These are phyloP conservation scores for Phaeosphaeria sp. DNA, from an alignment of 2,329 filamentous ascomycete species.

Conservation along the genomic window DNA sequence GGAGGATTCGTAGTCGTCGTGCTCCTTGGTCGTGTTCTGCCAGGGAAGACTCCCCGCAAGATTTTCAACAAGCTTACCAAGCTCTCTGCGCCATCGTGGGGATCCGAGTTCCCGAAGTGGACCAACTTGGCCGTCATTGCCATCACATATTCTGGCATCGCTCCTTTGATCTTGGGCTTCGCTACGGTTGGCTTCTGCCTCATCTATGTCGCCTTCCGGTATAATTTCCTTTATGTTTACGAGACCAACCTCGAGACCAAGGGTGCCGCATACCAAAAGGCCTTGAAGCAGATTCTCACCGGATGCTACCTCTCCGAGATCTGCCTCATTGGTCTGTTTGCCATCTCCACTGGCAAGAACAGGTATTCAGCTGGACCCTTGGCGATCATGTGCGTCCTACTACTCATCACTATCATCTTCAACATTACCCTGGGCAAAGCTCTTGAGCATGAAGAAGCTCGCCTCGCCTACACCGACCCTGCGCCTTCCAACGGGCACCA, in stretches of 20 bases:
- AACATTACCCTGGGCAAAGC: constrained; percentile 45
- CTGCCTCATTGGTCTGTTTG: constrained; percentile 57
- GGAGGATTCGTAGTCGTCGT: constrained; percentile 83
- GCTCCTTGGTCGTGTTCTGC: constrained; percentile 72
- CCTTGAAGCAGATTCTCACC: constrained; percentile 55
- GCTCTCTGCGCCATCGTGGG: constrained; percentile 53
- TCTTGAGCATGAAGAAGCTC: constrained; percentile 38
- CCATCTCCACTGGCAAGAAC: constrained; percentile 46
- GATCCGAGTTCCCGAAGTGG: constrained; percentile 56
- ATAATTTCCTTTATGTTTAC: constrained; percentile 58
- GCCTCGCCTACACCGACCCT: constrained; percentile 38
- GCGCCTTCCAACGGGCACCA: constrained; percentile 22
- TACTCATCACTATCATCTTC: constrained; percentile 51
- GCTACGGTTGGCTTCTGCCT: constrained; percentile 52
- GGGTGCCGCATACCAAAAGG: constrained; percentile 54
- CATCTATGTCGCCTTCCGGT: constrained; percentile 56
- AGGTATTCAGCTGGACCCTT: constrained; percentile 49
- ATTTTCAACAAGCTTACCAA: constrained; percentile 53
- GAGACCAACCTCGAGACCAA: constrained; percentile 56
- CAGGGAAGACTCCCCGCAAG: constrained; percentile 54
- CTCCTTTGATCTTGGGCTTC: constrained; percentile 56
- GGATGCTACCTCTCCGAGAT: constrained; percentile 57
- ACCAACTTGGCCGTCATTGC: constrained; percentile 54
- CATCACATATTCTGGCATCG: constrained; percentile 57
- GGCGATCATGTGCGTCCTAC: constrained; percentile 50